Conservation (phyloP, 805 yeast genomes). For the Metschnikowia gelsemii region DNA sequence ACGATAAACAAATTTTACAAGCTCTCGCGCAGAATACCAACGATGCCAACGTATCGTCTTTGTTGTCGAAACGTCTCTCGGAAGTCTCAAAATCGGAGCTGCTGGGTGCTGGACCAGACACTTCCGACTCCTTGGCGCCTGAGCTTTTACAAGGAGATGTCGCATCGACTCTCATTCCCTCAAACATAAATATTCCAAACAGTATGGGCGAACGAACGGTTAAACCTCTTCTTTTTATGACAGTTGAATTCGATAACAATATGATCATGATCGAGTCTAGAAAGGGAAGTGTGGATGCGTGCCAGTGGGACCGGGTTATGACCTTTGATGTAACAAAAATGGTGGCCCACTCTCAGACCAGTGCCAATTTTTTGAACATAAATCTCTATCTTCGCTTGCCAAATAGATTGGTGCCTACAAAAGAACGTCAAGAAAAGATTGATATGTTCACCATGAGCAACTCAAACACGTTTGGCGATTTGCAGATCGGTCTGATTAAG, state of each 20-base stretch:
- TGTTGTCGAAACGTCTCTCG: slow-evolving; percentile 14
- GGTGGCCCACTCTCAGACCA: slow-evolving; percentile 32
- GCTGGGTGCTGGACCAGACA: slow-evolving; percentile 1
- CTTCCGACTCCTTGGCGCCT: slow-evolving; percentile 16
- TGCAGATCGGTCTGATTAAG: slow-evolving; percentile 70
- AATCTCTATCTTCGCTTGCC: slow-evolving; percentile 82
- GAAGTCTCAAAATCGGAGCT: slow-evolving; percentile 14
- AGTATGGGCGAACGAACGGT: slow-evolving; percentile 44
- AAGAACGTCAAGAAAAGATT: slow-evolving; percentile 29
- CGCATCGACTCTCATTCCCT: slow-evolving; percentile 47
- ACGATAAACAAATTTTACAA: slow-evolving; percentile 61
- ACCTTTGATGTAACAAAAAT: slow-evolving; percentile 75
- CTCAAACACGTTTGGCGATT: slow-evolving; percentile 54
- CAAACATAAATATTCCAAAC: slow-evolving; percentile 51
- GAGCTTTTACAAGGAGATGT: slow-evolving; percentile 32
- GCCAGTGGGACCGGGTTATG: slow-evolving; percentile 85
- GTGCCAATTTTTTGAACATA: slow-evolving; percentile 59
- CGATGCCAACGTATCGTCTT: slow-evolving; percentile 24
- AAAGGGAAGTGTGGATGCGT: slow-evolving; percentile 73
- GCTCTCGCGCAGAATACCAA: slow-evolving; percentile 59
- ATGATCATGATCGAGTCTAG: slow-evolving; percentile 86
- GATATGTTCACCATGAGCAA: slow-evolving; percentile 36
- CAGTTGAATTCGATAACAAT: slow-evolving; percentile 92
- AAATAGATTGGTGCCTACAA: slow-evolving; percentile 51
- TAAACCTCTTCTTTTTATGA: slow-evolving; percentile 74